A percentile compares a stretch with the other conserved stretches of the same genome.
These are phyloP conservation scores for Ogataea zsoltii DNA, from an alignment of 805 yeast species.

Conservation along the genomic window DNA sequence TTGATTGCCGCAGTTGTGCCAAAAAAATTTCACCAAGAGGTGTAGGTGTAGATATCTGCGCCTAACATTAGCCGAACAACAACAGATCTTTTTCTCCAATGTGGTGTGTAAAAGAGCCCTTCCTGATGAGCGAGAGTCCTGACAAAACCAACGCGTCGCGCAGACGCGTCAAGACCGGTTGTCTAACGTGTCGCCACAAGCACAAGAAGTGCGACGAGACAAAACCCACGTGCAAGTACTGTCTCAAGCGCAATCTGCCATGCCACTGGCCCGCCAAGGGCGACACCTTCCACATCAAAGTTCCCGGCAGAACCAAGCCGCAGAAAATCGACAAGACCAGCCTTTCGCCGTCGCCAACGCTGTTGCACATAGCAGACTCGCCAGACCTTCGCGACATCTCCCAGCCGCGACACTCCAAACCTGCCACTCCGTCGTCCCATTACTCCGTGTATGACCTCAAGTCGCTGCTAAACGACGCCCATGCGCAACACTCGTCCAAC, in stretches of 20 bases:
- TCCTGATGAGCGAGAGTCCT: too few species aligned
- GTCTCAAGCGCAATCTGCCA: constrained; percentile 34
- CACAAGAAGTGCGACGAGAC: constrained; percentile 57
- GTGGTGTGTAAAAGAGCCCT: too few species aligned
- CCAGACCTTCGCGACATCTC: not conserved
- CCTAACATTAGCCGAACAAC: too few species aligned
- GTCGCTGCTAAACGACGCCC: constrained; percentile 14
- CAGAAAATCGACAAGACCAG: not conserved
- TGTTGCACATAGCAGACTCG: not conserved
- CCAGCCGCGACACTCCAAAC: not conserved
- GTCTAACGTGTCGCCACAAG: constrained; percentile 51
- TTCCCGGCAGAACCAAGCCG: constrained; percentile 11
- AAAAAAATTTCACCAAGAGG: too few species aligned
- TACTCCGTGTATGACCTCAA: constrained; percentile 12
- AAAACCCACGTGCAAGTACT: constrained; percentile 45
- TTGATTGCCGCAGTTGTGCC: not conserved
- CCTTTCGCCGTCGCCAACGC: not conserved
- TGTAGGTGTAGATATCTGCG: not conserved
- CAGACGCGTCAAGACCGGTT: constrained; percentile 37
- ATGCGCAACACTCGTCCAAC: constrained; percentile 3
- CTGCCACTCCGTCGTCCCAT: constrained; percentile 3
- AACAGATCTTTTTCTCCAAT: too few species aligned
- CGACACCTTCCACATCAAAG: constrained; percentile 16
- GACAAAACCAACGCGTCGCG: not conserved
- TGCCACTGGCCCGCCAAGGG: constrained; percentile 31